Conservation (phyloP, 805 yeast species). For the Metschnikowia dekortorum region DNA sequence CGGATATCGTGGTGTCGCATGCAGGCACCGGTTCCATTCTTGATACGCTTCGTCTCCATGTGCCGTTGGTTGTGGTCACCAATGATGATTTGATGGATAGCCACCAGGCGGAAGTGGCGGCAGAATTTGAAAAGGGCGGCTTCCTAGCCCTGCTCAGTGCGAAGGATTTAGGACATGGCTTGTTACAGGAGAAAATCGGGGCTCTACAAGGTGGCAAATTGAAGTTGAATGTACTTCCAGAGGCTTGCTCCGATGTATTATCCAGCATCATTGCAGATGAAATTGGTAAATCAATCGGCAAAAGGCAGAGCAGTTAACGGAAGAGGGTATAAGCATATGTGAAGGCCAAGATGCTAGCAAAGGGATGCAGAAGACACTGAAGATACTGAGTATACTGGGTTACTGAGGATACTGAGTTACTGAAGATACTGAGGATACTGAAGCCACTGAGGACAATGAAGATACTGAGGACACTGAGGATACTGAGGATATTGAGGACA, state of each 20-base stretch:
- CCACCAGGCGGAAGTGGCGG: slow-evolving; percentile 18
- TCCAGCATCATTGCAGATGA: slow-evolving; percentile 9
- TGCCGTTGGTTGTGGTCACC: slow-evolving; percentile 63
- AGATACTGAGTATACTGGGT: too few relatives aligned
- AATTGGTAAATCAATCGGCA: background rate
- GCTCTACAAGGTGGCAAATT: slow-evolving; percentile 8
- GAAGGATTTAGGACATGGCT: slow-evolving; percentile 6
- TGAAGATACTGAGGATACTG: too few relatives aligned
- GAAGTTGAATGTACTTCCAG: slow-evolving; percentile 7
- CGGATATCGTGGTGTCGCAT: slow-evolving; percentile 74
- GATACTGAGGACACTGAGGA: too few relatives aligned
- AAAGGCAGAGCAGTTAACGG: background rate
- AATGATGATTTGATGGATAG: slow-evolving; percentile 57
- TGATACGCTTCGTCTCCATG: slow-evolving; percentile 58
- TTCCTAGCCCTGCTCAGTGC: slow-evolving; percentile 7
- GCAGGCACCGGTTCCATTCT: slow-evolving; percentile 91
- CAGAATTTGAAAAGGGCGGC: slow-evolving; percentile 10
- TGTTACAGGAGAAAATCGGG: slow-evolving; percentile 5
- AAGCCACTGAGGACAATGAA: too few relatives aligned
- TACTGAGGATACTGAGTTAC: too few relatives aligned
- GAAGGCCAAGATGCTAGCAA: too few relatives aligned
- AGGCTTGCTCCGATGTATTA: slow-evolving; percentile 10
- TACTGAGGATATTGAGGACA: too few relatives aligned
- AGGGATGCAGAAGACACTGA: too few relatives aligned
- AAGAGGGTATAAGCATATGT: too few relatives aligned